A percentile compares a stretch with the other conserved stretches of the same genome.
Evolutionary conservation across 2,329 filamentous ascomycete species (phyloP).

Genomic region (Curvularia eragrostidis): DNA sequence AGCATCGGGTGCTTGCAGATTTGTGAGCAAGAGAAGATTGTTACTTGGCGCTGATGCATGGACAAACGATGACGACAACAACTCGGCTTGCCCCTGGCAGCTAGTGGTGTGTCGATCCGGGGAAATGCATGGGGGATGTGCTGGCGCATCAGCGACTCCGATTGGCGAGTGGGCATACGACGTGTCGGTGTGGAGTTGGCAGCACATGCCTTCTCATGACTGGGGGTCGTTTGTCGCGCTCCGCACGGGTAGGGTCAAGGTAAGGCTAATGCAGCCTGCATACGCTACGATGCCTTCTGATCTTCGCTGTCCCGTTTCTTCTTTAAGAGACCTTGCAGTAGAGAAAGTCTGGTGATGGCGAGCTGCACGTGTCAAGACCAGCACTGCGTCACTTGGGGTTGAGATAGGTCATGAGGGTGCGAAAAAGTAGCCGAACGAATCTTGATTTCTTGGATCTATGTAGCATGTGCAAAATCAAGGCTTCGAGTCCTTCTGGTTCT

Average conservation of each 20-base stretch:
- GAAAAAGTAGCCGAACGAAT: not conserved
- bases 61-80: slow-evolving; percentile 15
- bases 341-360: not conserved
- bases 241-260: not conserved
- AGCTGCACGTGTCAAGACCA: not conserved
- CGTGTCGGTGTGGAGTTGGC: slow-evolving; percentile 26
- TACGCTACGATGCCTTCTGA: not conserved
- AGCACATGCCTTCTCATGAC: slow-evolving; percentile 4
- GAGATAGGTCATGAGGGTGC: not conserved
- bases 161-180: slow-evolving; percentile 32
- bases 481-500: not conserved
- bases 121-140: slow-evolving; percentile 33
- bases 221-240: not conserved
- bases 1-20: not conserved
- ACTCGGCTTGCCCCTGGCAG: slow-evolving; percentile 18
- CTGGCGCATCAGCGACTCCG: slow-evolving; percentile 25
- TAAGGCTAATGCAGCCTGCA: not conserved
- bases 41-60: not conserved
- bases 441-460: not conserved
- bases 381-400: not conserved
- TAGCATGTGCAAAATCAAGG: not conserved
- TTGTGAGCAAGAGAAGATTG: not conserved
- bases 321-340: not conserved
- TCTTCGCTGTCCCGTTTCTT: not conserved
- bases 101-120: slow-evolving; percentile 33